Conservation (phyloP, 2,329 filamentous ascomycete genomes). For the Clonostachys chloroleuca region DNA sequence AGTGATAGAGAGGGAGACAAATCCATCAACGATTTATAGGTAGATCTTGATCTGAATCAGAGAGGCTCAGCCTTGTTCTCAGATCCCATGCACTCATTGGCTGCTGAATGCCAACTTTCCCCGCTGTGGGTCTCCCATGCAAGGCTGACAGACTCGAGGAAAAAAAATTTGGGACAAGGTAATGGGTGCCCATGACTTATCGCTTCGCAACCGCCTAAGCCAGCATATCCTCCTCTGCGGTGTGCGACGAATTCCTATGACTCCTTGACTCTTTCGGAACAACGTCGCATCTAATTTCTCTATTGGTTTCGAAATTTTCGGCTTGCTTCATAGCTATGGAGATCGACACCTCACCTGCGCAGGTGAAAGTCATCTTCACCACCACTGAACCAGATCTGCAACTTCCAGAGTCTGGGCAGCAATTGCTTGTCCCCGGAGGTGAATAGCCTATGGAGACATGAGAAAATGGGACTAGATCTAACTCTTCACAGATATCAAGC, state of each 20-base stretch:
- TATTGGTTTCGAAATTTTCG: no score
- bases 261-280: no score
- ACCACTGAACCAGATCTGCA: conserved; percentile 59
- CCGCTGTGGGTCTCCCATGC: conserved; percentile 2
- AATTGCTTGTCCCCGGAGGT: conserved; percentile 60
- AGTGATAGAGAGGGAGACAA: no score
- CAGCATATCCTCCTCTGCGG: no score
- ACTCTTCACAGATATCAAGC: conserved; percentile 53
- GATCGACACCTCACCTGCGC: conserved; percentile 37
- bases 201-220: no score
- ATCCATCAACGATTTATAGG: no score
- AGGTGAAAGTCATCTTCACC: conserved; percentile 65
- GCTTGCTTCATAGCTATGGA: background rate
- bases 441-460: conserved; percentile 8
- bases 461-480: conserved; percentile 1
- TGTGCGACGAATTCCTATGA: background rate
- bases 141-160: conserved; percentile 3
- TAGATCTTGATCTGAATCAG: no score
- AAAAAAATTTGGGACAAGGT: conserved; percentile 1
- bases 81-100: no score
- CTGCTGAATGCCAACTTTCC: background rate
- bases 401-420: conserved; percentile 56
- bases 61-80: background rate
- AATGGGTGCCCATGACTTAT: no score
- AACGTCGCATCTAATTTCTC: no score